phyloP scores from a whole-genome alignment of 345 rosid genomes.

The Brassica cretica region DNA sequence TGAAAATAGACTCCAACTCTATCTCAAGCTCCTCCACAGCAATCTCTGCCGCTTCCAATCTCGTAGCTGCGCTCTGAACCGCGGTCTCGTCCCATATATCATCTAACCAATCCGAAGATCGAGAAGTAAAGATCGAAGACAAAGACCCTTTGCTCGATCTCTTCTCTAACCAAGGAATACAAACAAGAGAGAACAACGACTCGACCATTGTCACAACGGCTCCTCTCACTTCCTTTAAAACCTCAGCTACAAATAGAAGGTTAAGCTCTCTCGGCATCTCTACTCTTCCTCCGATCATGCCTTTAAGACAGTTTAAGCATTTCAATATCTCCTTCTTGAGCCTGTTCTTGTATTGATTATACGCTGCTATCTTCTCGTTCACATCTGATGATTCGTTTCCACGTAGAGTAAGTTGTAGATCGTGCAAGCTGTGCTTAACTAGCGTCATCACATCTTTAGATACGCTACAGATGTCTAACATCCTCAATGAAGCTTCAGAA shows the following conservation, averaged over 20 bases:
- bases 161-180: slow-evolving; percentile 69
- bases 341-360: slow-evolving; percentile 55
- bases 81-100: slow-evolving; percentile 55
- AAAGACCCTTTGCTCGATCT: slow-evolving; percentile 47
- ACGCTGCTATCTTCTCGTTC: slow-evolving; percentile 48
- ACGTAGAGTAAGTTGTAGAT: slow-evolving; percentile 53
- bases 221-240: slow-evolving; percentile 62
- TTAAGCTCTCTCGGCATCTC: slow-evolving; percentile 23
- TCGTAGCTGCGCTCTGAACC: slow-evolving; percentile 58
- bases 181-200: slow-evolving; percentile 59
- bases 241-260: slow-evolving; percentile 51
- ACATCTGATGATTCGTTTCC: slow-evolving; percentile 49
- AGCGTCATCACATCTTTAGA: slow-evolving; percentile 64
- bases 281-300: slow-evolving; percentile 43
- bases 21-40: slow-evolving; percentile 65
- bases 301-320: slow-evolving; percentile 56
- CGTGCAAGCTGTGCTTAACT: slow-evolving; percentile 60
- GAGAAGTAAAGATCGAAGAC: slow-evolving; percentile 42
- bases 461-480: slow-evolving; percentile 64
- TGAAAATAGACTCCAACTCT: slow-evolving; percentile 63
- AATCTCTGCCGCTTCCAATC: slow-evolving; percentile 72
- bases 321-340: slow-evolving; percentile 70
- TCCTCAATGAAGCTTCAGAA: slow-evolving; percentile 63
- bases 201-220: slow-evolving; percentile 54
- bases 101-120: slow-evolving; percentile 37